Base-by-base conservation (phyloP, 2,329 filamentous ascomycete species). In the Orbilia quercus region DNA sequence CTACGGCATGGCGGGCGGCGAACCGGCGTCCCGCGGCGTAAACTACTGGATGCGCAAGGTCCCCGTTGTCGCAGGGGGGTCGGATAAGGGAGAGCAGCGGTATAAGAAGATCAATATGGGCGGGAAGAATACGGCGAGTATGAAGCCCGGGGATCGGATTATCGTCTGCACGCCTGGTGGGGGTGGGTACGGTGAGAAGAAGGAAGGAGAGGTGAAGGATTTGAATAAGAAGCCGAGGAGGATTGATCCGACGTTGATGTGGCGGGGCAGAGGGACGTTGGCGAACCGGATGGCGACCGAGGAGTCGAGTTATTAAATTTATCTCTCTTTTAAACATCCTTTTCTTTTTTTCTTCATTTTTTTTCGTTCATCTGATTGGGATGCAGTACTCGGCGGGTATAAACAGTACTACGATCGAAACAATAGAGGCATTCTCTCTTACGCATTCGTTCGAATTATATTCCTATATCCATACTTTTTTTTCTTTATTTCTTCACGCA, bases 21-120 rank as follows among this genome's bases (percentile, higher is more conserved):
- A 88, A 65, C 90, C 94, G 74, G 94, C 88, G 0, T 82, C 87
- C 76, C 89, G 90, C 55, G 94, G 94, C 0, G 82, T 93, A 74
- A 98, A 98, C 77, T 83, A 96, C 48, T 98, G 94, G 94, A 88
- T 96, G 31, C 84, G 91, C 6, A 89, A 86, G 73, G 89, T 94
- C 59, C 82, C 84, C 76, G 4, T 73, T 76, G 25, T 6, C 76
- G 60, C 7, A 76, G 76, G 48, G 54, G 74, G 20, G 63, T 42
- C 3, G 31, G 67, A 78, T 78, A 5, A 84, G 85, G 75, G 85
- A 16, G 84, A 77, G 83, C 88, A 79, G 42, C 78, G 80, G 74
- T 81, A 88, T 79, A 82, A 88, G 40, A 83, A 84, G 57, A 89
- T 93, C 78, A 92, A 91, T 77, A 79, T 93, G 40, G 90, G 90